phyloP scores from a whole-genome alignment of 2,329 filamentous ascomycete genomes.

The Penicillium vulpinum region DNA sequence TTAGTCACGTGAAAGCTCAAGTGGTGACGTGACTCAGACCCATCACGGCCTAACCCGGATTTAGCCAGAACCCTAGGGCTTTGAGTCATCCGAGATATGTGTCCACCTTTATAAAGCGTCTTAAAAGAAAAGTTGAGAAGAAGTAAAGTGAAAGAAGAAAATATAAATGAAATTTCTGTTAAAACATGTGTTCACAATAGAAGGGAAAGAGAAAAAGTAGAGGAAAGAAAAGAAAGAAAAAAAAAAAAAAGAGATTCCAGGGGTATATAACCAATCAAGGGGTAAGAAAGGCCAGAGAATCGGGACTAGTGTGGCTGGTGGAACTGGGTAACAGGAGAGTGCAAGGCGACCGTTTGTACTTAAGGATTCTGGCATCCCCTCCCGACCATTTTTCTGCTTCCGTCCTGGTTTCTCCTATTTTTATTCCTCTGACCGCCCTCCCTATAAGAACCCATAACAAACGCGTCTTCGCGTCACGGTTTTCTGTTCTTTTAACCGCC shows the following conservation, averaged over 20 bases:
- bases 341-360: slow-evolving; percentile 24
- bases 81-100: slow-evolving; percentile 6
- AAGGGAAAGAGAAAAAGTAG: background rate
- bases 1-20: slow-evolving; percentile 14
- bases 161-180: no score
- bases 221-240: slow-evolving; percentile 4
- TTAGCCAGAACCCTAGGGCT: slow-evolving; percentile 24
- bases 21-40: slow-evolving; percentile 21
- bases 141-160: background rate
- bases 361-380: slow-evolving; percentile 30
- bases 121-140: background rate
- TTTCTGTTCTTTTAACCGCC: slow-evolving; percentile 9
- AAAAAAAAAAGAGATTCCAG: slow-evolving; percentile 11
- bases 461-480: slow-evolving; percentile 20
- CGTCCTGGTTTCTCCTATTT: slow-evolving; percentile 22
- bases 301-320: slow-evolving; percentile 20
- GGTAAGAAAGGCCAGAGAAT: slow-evolving; percentile 13
- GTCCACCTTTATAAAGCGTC: background rate
- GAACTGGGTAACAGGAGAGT: slow-evolving; percentile 19
- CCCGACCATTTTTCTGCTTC: slow-evolving; percentile 25
- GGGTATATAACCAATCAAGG: slow-evolving; percentile 18
- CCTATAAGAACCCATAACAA: slow-evolving; percentile 15
- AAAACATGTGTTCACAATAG: background rate
- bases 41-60: slow-evolving; percentile 20
- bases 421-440: slow-evolving; percentile 16